Evolutionary conservation across 1,284 basidiomycete species (phyloP), one percentile per base, ranked within the genome.

Genomic region (Fomes fomentarius): DNA sequence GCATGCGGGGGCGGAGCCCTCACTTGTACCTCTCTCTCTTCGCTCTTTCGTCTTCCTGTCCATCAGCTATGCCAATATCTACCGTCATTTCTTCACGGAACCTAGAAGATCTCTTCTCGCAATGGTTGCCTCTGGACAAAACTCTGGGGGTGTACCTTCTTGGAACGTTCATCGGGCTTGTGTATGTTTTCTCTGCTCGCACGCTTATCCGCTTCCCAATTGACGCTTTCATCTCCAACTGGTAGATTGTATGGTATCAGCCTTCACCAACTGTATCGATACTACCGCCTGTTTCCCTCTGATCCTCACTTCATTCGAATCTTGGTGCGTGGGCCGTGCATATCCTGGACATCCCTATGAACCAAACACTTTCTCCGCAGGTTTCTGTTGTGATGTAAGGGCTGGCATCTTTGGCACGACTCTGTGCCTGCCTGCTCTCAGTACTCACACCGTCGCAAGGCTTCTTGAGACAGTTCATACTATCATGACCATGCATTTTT

Each of bases 231-330:
- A 21, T 37, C 6, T 10, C 34, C 39, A 10, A 1, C 28, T 6
- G 14, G 24, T 12, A 53, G 52, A 6, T 22, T 53, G 34, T 53
- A 53, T 31, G 52, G 52, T 24, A 31, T 53, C 25, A 48, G 40
- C 25, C 11, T 53, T 8, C 52, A 53, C 33, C 52, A 53, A 25
- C 14, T 47, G 40, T 53, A 44, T 40, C 31, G 52, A 25, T 53
- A 53, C 34, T 53, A 19, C 25, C 38, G 33, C 12, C 30, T 38
- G 8, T 53, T 43, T 14, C 33, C 17, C 7, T 37, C 52, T 3
- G 46, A 53, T 10, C 21, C 47, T 4, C 39, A 22, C 10, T 53
- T 42, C 40, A 53, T 53, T 22, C 52, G 52, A 3, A 4, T 31
- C 17, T 19, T 53, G 45, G 52, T 53, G 12, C 6, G 52, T 47